A percentile compares a stretch with the other conserved stretches of the same genome.
Evolutionary conservation across 2,329 filamentous ascomycete species (phyloP).

Genomic region (Colletotrichum tanaceti): DNA sequence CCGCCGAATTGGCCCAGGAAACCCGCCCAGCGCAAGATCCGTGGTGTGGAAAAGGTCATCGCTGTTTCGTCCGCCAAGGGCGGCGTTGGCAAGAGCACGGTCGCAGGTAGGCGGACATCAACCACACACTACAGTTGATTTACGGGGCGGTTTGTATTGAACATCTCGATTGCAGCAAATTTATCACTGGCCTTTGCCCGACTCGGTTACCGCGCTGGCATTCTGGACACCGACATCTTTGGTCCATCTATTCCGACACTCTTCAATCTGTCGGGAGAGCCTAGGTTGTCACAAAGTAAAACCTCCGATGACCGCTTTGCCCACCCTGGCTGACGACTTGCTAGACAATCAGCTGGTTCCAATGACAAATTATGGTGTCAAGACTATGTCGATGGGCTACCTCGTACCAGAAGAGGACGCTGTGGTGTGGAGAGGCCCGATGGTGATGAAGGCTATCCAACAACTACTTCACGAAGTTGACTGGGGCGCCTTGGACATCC

Average conservation of each 20-base stretch:
- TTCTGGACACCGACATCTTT: constrained; percentile 96
- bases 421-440: constrained; percentile 93
- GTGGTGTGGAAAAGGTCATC: constrained; percentile 88
- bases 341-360: constrained; percentile 84
- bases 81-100: constrained; percentile 96
- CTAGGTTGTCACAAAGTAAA: constrained; percentile 77
- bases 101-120: constrained; percentile 70
- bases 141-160: constrained; percentile 41
- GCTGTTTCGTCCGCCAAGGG: constrained; percentile 98
- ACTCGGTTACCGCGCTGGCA: constrained; percentile 82
- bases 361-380: constrained; percentile 92
- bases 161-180: constrained; percentile 64
- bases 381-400: constrained; percentile 99
- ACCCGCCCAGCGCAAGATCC: constrained; percentile 83
- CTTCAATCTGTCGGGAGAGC: constrained; percentile 83
- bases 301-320: constrained; percentile 42
- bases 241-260: constrained; percentile 94
- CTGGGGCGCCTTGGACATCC: constrained; percentile 88
- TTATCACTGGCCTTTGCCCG: constrained; percentile 88
- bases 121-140: constrained; percentile 1
- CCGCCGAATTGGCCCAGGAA: constrained; percentile 73
- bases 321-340: constrained; percentile 8
- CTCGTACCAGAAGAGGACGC: constrained; percentile 83
- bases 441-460: constrained; percentile 97
- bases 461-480: constrained; percentile 95